Evolutionary conservation across 2,329 filamentous ascomycete species (phyloP).

Genomic region (Alternaria sp.): DNA sequence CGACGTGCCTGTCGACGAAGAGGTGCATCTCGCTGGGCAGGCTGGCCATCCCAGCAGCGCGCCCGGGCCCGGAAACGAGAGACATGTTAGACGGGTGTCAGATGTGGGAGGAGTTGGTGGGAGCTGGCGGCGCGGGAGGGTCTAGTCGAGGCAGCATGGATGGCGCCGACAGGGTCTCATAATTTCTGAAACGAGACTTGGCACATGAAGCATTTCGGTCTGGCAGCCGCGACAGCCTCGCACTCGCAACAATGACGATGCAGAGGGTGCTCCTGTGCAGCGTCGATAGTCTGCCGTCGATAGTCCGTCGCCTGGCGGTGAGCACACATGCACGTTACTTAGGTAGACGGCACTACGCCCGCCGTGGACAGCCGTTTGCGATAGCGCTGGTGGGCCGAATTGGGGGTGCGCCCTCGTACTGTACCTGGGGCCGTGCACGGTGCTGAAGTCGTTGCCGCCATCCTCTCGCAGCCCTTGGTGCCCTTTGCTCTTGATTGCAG

Average conservation of each 20-base stretch:
- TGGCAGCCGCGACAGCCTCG: background rate
- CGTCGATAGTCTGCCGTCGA: background rate
- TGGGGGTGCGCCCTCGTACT: slow-evolving; percentile 7
- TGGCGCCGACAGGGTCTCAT: slow-evolving; percentile 6
- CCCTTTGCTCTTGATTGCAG: background rate
- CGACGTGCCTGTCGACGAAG: slow-evolving; percentile 74
- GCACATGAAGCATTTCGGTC: background rate
- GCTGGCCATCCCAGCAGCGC: slow-evolving; percentile 50
- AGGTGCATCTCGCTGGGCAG: slow-evolving; percentile 59
- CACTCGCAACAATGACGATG: background rate
- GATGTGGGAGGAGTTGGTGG: background rate
- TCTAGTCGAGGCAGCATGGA: slow-evolving; percentile 5
- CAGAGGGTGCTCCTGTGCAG: background rate
- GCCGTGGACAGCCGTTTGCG: slow-evolving; percentile 14
- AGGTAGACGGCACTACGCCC: background rate
- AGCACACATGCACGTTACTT: no score
- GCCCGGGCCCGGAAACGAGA: slow-evolving; percentile 65
- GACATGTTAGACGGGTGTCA: slow-evolving; percentile 56
- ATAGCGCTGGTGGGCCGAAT: slow-evolving; percentile 2
- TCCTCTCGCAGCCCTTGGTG: slow-evolving; percentile 20
- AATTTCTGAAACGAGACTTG: slow-evolving; percentile 12
- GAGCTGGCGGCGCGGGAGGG: background rate
- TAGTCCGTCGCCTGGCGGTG: background rate
- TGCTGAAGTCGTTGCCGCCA: slow-evolving; percentile 26
- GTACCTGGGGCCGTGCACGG: slow-evolving; percentile 26